Percentiles rank a stretch among this genome's conserved stretches.
phyloP scores from a whole-genome alignment of 495 filamentous ascomycete species.

The Bathelium albidoporum region DNA sequence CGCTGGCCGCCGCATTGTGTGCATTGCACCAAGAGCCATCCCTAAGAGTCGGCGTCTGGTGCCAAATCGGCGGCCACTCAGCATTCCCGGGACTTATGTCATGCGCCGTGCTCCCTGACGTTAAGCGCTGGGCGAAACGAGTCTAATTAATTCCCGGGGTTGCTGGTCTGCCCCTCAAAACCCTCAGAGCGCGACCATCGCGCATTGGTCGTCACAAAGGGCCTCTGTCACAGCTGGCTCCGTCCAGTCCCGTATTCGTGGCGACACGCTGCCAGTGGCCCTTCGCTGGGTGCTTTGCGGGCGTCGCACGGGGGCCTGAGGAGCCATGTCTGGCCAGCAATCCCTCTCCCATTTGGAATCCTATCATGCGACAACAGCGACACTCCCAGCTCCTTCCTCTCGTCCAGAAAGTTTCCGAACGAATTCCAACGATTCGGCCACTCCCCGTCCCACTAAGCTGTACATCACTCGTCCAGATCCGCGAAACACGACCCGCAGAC shows the following conservation, averaged over 20 bases:
- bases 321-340: conserved; percentile 3
- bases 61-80: no score
- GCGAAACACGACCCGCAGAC: not conserved
- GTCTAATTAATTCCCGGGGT: not conserved
- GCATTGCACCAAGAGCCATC: no score
- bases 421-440: not conserved
- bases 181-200: conserved; percentile 4
- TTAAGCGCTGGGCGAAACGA: conserved; percentile 5
- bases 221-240: not conserved
- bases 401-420: conserved; percentile 6
- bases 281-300: not conserved
- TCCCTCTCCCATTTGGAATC: conserved; percentile 2
- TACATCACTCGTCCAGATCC: conserved; percentile 4
- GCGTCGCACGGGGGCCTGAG: not conserved
- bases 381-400: not conserved
- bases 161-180: conserved; percentile 5
- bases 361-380: not conserved
- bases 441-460: not conserved
- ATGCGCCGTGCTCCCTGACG: not conserved
- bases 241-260: not conserved
- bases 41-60: no score
- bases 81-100: not conserved
- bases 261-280: not conserved
- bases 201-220: conserved; percentile 5
- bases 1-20: not conserved